Conservation (phyloP, 306 rosid species). For the Glycyrrhiza uralensis region DNA sequence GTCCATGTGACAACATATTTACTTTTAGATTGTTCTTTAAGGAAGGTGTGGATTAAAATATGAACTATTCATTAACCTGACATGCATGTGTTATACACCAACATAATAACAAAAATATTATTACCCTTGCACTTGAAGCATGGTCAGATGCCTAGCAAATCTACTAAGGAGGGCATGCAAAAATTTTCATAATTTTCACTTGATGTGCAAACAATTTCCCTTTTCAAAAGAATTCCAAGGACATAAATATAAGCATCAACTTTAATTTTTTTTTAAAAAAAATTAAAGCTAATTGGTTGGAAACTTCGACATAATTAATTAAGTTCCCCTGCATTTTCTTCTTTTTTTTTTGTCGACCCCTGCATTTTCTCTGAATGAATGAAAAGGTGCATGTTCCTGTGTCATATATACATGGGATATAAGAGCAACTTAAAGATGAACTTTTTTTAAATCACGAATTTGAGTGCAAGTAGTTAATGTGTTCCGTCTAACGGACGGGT, state of each 20-base stretch:
- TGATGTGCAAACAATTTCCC: background rate
- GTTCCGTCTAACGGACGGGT: too few relatives aligned
- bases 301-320: background rate
- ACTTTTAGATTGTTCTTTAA: conserved; percentile 11
- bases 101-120: conserved; percentile 27
- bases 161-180: background rate
- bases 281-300: too few relatives aligned
- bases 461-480: too few relatives aligned
- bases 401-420: background rate
- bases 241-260: background rate
- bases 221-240: background rate
- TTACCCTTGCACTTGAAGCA: conserved; percentile 20
- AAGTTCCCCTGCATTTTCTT: background rate
- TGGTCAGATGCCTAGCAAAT: conserved; percentile 4
- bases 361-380: background rate
- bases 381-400: background rate
- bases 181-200: conserved; percentile 7
- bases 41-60: conserved; percentile 18
- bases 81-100: background rate
- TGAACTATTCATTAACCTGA: background rate
- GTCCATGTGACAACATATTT: conserved; percentile 12
- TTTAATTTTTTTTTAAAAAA: background rate
- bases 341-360: too few relatives aligned
- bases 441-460: background rate
- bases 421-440: background rate